Conservation (phyloP, 1,284 basidiomycete species). For the Singerocomus inundabilis region DNA sequence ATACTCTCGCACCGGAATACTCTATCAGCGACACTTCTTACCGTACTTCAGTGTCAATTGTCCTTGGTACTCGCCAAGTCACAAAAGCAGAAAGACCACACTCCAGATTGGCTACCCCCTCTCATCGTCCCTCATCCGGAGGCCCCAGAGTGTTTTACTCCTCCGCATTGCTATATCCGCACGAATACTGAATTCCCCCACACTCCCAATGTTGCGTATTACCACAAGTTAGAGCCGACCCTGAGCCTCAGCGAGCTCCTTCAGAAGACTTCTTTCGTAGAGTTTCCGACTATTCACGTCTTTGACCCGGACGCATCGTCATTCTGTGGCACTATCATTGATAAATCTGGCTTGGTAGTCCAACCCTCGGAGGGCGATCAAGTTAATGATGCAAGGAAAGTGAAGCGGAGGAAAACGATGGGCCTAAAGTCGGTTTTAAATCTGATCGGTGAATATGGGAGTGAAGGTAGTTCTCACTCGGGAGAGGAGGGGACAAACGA, state of each 20-base stretch:
- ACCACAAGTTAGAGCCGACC: slow-evolving; percentile 58
- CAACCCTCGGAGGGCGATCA: slow-evolving; percentile 36
- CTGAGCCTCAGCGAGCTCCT: slow-evolving; percentile 50
- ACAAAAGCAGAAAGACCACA: slow-evolving; percentile 38
- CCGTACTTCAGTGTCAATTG: slow-evolving; percentile 47
- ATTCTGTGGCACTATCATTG: slow-evolving; percentile 58
- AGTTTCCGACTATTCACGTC: slow-evolving; percentile 79
- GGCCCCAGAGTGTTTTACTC: slow-evolving; percentile 51
- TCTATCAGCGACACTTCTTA: slow-evolving; percentile 49
- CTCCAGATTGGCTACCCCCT: slow-evolving; percentile 52
- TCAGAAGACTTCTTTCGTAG: slow-evolving; percentile 65
- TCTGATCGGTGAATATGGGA: slow-evolving; percentile 66
- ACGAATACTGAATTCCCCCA: slow-evolving; percentile 41
- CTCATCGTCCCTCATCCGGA: slow-evolving; percentile 54
- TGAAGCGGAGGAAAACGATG: slow-evolving; percentile 52
- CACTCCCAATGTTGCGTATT: slow-evolving; percentile 31
- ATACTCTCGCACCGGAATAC: slow-evolving; percentile 64
- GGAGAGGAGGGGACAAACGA: slow-evolving; percentile 29
- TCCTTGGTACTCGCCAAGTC: slow-evolving; percentile 19
- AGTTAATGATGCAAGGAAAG: slow-evolving; percentile 34
- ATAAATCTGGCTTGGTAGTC: slow-evolving; percentile 45
- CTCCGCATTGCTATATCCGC: slow-evolving; percentile 60
- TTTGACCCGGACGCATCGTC: slow-evolving; percentile 50
- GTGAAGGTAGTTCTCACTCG: slow-evolving; percentile 48
- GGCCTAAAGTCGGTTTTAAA: slow-evolving; percentile 55